Evolutionary conservation across 75 land plant species (phyloP), one percentile per base, ranked within the genome.

Genomic region (Pseudotsuga menziesii): DNA sequence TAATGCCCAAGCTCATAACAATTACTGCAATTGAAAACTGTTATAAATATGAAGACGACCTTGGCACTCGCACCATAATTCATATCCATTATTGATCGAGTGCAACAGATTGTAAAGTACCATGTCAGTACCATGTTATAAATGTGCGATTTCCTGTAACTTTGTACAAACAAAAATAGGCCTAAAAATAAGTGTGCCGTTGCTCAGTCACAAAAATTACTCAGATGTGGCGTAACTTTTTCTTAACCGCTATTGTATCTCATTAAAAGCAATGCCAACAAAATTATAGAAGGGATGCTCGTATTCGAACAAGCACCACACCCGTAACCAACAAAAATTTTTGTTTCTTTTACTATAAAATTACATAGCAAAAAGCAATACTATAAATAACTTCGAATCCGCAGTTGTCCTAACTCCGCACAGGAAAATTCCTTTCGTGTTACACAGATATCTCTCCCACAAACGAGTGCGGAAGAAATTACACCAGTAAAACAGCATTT

Each of bases 401-500:
- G 19, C 23, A 9, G 25, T n/a, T 25, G 13, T 9, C 12, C 4
- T n/a, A 12, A 41, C 54, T 67, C 20, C 39, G 8, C 8, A 69
- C 20, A 41, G 20, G 72, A 5, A 58, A 58, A n/a, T 58, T 19
- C 22, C n/a, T 19, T 19, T 20, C 5, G 22, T 57, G 59, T 44
- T 69, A 11, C 41, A n/a, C 17, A 41, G 13, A 3, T 67, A 48
- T 48, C 54, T 48, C 54, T 48, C 54, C 54, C 39, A 19, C 39
- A 41, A 41, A 69, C 3, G 48, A 41, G 12, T 69, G 39, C 13
- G 11, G 41, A 52, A 69, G n/a, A 69, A 69, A 69, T 79, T 80
- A 91, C 39, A 93, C 95, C 48, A 93, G 94, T 32, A 93, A 61
- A 16, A 93, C 95, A 48, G 83, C 95, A 82, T 93, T 93, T 63